Percentiles rank a stretch among this genome's conserved stretches.
phyloP scores from a whole-genome alignment of 2,329 filamentous ascomycete species.

The Exophiala calicioides region DNA sequence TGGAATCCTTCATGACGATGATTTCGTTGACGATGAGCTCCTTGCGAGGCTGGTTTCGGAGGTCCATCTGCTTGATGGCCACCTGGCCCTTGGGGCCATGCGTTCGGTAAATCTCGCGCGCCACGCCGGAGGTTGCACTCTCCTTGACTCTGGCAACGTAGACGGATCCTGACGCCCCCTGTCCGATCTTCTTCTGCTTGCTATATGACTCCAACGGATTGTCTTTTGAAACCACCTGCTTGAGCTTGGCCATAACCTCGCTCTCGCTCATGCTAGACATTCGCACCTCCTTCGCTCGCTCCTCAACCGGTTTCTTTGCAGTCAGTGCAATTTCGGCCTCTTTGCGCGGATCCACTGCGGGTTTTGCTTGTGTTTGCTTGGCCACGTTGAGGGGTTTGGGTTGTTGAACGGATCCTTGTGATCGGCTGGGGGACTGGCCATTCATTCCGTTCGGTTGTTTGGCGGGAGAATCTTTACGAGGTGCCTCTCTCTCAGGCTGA shows the following conservation, averaged over 20 bases:
- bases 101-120: constrained; percentile 73
- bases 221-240: constrained; percentile 92
- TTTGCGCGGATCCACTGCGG: constrained; percentile 70
- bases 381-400: constrained; percentile 80
- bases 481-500: constrained; percentile 34
- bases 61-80: constrained; percentile 99
- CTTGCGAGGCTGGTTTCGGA: constrained; percentile 94
- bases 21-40: constrained; percentile 99
- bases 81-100: constrained; percentile 85
- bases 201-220: constrained; percentile 94
- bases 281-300: constrained; percentile 86
- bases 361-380: constrained; percentile 57
- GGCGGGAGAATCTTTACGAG: constrained; percentile 40
- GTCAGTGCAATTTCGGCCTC: constrained; percentile 87
- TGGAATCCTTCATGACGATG: constrained; percentile 99
- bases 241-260: constrained; percentile 94
- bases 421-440: constrained; percentile 43
- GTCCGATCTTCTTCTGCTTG: constrained; percentile 99
- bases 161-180: constrained; percentile 95
- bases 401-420: constrained; percentile 52
- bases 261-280: constrained; percentile 98
- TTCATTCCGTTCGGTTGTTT: constrained; percentile 46
- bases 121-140: constrained; percentile 75
- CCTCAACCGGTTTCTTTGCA: constrained; percentile 70
- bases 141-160: constrained; percentile 97